These are phyloP conservation scores for Trichocladium antarcticum DNA, from an alignment of 495 filamentous ascomycete genomes.

Conservation along the genomic window DNA sequence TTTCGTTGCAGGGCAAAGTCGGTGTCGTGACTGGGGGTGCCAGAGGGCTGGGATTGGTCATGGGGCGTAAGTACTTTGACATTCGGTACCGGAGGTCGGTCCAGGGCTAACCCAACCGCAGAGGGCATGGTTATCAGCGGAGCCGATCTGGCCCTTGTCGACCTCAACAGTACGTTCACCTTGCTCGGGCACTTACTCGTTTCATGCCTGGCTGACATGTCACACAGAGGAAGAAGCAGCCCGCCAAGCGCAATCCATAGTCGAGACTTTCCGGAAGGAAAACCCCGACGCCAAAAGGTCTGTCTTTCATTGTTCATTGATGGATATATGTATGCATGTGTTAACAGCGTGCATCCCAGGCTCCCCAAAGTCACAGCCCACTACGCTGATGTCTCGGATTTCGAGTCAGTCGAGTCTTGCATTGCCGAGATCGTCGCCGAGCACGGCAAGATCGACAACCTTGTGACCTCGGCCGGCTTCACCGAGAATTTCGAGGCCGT, in stretches of 20 bases:
- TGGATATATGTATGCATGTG: too few relatives aligned
- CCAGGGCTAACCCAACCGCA: background rate
- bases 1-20: constrained; percentile 68
- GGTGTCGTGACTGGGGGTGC: constrained; percentile 79
- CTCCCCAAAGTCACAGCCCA: constrained; percentile 80
- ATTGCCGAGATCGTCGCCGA: constrained; percentile 55
- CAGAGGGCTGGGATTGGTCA: constrained; percentile 75
- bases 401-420: constrained; percentile 59
- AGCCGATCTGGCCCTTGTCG: constrained; percentile 82
- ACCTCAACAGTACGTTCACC: constrained; percentile 75
- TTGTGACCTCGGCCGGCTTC: constrained; percentile 93
- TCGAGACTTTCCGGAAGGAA: constrained; percentile 61
- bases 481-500: constrained; percentile 91
- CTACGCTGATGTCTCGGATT: constrained; percentile 72
- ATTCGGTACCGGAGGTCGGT: background rate
- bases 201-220: background rate
- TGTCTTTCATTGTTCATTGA: constrained; percentile 21
- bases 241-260: constrained; percentile 57
- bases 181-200: background rate
- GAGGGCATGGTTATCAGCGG: constrained; percentile 75
- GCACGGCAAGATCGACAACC: constrained; percentile 75
- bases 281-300: constrained; percentile 66
- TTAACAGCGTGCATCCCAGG: constrained; percentile 30
- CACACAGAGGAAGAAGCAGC: constrained; percentile 68
- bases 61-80: constrained; percentile 44